Conservation (phyloP, 768 basidiomycete genomes). For the Suillus luteus region DNA sequence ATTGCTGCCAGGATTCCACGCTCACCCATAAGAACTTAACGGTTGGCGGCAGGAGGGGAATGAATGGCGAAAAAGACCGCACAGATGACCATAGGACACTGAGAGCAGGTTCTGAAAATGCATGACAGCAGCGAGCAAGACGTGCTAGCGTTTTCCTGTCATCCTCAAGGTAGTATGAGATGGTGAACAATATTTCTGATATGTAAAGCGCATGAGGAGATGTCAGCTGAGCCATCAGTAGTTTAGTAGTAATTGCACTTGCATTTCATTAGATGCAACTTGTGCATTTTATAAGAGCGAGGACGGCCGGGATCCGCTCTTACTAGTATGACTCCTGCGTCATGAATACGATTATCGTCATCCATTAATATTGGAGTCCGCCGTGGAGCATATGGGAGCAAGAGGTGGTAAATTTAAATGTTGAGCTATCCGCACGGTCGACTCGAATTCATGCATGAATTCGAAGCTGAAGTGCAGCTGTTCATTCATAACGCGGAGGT, state of each 20-base stretch:
- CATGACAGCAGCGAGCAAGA: constrained; percentile 17
- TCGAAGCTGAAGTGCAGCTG: neutral
- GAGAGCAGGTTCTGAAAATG: constrained; percentile 16
- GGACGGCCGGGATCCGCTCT: neutral
- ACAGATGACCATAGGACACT: constrained; percentile 22
- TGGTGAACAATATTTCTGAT: constrained; percentile 18
- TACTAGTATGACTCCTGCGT: neutral
- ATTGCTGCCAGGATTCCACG: neutral
- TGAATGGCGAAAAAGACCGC: constrained; percentile 18
- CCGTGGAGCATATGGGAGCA: neutral
- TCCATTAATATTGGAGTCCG: neutral
- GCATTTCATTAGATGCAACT: neutral
- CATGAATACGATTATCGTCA: neutral
- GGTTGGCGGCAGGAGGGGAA: constrained; percentile 16
- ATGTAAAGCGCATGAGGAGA: constrained; percentile 15
- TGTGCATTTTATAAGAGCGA: constrained; percentile 1
- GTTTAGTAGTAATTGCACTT: neutral
- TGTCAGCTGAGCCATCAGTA: neutral
- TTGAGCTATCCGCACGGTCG: no score
- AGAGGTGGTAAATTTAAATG: neutral
- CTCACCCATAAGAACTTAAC: constrained; percentile 20
- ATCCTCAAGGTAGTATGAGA: constrained; percentile 16
- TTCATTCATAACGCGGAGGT: no score
- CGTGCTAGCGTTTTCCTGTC: constrained; percentile 14
- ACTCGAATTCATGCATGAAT: neutral